These are phyloP conservation scores for Leucosporidium creatinivorum DNA, from an alignment of 768 basidiomycete species.

Conservation along the genomic window DNA sequence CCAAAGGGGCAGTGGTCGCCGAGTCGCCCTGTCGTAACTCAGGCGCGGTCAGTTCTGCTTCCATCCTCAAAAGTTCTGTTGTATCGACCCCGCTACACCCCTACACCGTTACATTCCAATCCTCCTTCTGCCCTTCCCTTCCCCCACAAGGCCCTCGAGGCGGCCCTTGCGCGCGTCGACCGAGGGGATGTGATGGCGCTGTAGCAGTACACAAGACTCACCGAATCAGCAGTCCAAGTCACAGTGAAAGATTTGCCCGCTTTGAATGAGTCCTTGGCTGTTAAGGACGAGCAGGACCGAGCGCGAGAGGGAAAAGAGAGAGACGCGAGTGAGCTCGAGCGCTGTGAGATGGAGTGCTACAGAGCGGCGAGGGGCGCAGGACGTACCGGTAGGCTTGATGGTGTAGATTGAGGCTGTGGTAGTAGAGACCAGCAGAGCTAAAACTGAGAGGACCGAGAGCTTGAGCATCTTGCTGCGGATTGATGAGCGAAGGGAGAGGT, in stretches of 20 bases:
- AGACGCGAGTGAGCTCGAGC: not conserved
- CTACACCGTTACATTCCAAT: not conserved
- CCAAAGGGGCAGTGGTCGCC: not conserved
- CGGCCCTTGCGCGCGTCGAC: not conserved
- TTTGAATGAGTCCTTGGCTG: slow-evolving; percentile 1
- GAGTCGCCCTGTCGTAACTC: not conserved
- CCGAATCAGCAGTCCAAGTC: slow-evolving; percentile 8
- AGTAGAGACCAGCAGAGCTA: not conserved
- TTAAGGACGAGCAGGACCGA: not conserved
- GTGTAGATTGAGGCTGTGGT: not conserved
- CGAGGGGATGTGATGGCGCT: not conserved
- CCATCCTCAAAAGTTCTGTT: too few species aligned
- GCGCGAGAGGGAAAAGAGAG: not conserved
- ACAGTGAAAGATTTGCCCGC: slow-evolving; percentile 5
- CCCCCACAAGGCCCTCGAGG: not conserved
- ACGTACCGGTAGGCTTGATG: too few species aligned
- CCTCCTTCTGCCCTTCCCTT: not conserved
- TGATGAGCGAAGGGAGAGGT: too few species aligned
- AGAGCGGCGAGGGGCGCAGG: not conserved
- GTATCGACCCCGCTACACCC: too few species aligned
- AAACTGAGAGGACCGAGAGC: not conserved
- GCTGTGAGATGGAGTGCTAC: not conserved
- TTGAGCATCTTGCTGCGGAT: too few species aligned
- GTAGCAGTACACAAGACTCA: not conserved
- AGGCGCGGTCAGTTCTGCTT: too few species aligned